Evolutionary conservation across 78 protist species (phyloP).

Genomic region (Emiliania huxleyi): DNA sequence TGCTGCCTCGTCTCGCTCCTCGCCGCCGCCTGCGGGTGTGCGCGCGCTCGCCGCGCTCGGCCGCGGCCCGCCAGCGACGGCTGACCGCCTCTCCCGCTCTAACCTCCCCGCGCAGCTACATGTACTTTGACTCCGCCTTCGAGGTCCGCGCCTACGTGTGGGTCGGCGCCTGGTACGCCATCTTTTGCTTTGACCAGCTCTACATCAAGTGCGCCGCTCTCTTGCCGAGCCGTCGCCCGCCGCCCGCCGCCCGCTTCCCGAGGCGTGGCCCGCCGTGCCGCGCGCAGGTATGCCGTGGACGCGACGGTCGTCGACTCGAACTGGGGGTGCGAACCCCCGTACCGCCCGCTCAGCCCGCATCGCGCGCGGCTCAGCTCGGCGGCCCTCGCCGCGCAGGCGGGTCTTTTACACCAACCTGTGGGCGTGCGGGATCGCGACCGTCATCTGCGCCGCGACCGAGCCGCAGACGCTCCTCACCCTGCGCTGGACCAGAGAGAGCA

Average conservation of each 20-base stretch:
- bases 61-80: too few relatives aligned
- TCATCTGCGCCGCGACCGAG: background rate
- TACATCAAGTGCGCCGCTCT: background rate
- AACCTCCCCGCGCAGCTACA: background rate
- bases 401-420: slow-evolving; percentile 29
- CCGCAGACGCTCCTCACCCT: background rate
- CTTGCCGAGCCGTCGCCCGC: too few relatives aligned
- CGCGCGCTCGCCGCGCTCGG: background rate
- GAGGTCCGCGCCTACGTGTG: background rate
- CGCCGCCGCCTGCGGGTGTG: background rate
- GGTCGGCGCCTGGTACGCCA: background rate
- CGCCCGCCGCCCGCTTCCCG: too few relatives aligned
- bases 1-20: background rate
- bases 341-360: too few relatives aligned
- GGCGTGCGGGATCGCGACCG: background rate
- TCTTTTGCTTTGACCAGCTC: slow-evolving; percentile 3
- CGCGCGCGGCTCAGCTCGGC: too few relatives aligned
- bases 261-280: too few relatives aligned
- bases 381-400: too few relatives aligned
- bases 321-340: slow-evolving; percentile 9
- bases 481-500: background rate
- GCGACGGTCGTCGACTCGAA: background rate
- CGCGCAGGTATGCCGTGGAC: too few relatives aligned
- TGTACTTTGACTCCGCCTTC: background rate
- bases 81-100: too few relatives aligned